A percentile compares a stretch with the other conserved stretches of the same genome.
Conservation (phyloP, 2,329 filamentous ascomycete species). For the Penicillium vulpinum region DNA sequence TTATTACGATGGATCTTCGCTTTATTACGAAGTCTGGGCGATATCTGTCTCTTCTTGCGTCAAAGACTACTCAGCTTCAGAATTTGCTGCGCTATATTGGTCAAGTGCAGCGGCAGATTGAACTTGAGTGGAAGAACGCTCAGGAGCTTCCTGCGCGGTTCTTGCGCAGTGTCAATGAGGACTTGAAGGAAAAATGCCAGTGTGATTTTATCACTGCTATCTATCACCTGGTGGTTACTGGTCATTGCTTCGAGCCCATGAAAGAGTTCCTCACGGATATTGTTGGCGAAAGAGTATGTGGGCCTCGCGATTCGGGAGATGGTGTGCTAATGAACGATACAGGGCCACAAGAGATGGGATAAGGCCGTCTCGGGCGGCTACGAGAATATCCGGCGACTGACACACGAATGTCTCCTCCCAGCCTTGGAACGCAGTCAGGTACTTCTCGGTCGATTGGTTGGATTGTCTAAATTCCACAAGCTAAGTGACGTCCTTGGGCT, state of each 20-base stretch:
- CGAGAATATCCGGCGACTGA: slow-evolving; percentile 70
- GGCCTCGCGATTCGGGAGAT: not conserved
- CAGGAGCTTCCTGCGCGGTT: slow-evolving; percentile 78
- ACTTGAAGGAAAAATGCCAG: slow-evolving; percentile 65
- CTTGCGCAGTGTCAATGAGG: slow-evolving; percentile 72
- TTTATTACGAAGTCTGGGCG: slow-evolving; percentile 74
- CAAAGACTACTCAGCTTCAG: slow-evolving; percentile 82
- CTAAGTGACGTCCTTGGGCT: slow-evolving; percentile 66
- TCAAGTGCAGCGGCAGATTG: slow-evolving; percentile 76
- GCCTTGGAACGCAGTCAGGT: slow-evolving; percentile 80
- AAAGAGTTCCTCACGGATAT: slow-evolving; percentile 88
- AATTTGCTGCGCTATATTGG: slow-evolving; percentile 82
- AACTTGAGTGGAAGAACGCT: slow-evolving; percentile 78
- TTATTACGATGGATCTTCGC: slow-evolving; percentile 79
- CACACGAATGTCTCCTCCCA: slow-evolving; percentile 86
- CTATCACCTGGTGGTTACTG: slow-evolving; percentile 82
- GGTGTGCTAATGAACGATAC: slow-evolving; percentile 6
- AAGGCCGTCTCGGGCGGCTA: slow-evolving; percentile 78
- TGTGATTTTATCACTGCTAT: slow-evolving; percentile 72
- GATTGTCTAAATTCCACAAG: slow-evolving; percentile 78
- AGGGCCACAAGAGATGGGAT: slow-evolving; percentile 95
- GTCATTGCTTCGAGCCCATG: slow-evolving; percentile 71
- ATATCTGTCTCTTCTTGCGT: slow-evolving; percentile 79
- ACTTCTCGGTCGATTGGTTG: slow-evolving; percentile 77
- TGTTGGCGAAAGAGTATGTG: slow-evolving; percentile 70